These are phyloP conservation scores for Suillus subluteus DNA, from an alignment of 768 basidiomycete genomes.

Conservation along the genomic window DNA sequence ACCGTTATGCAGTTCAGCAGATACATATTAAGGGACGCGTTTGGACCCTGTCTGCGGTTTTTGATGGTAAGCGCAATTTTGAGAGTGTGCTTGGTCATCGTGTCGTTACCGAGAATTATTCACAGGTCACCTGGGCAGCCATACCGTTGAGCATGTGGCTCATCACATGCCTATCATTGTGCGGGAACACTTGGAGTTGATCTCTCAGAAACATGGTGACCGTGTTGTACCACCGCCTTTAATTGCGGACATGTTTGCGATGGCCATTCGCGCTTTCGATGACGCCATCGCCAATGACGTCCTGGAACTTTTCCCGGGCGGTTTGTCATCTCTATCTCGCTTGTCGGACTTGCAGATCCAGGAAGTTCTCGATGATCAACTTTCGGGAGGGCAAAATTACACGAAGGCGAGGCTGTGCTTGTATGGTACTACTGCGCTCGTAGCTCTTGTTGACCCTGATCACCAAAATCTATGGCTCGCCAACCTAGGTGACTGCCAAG, in stretches of 20 bases:
- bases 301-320: slow-evolving; percentile 60
- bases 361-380: slow-evolving; percentile 65
- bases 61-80: slow-evolving; percentile 54
- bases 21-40: slow-evolving; percentile 56
- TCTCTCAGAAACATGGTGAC: slow-evolving; percentile 39
- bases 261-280: slow-evolving; percentile 64
- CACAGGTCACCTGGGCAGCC: slow-evolving; percentile 69
- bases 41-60: slow-evolving; percentile 73
- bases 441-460: slow-evolving; percentile 72
- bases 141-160: slow-evolving; percentile 70
- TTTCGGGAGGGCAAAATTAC: slow-evolving; percentile 60
- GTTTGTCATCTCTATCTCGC: slow-evolving; percentile 49
- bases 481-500: slow-evolving; percentile 82
- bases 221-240: slow-evolving; percentile 47
- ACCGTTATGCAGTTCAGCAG: slow-evolving; percentile 62
- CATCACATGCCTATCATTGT: slow-evolving; percentile 71
- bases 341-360: slow-evolving; percentile 62
- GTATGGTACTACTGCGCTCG: slow-evolving; percentile 79
- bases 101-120: slow-evolving; percentile 1
- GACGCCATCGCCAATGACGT: slow-evolving; percentile 70
- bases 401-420: slow-evolving; percentile 71
- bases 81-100: slow-evolving; percentile 12
- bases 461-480: slow-evolving; percentile 76
- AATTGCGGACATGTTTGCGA: slow-evolving; percentile 59
- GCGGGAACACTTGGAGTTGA: slow-evolving; percentile 56